Percentiles rank a stretch among this genome's conserved stretches.
These are phyloP conservation scores for Fusarium dlaminii DNA, from an alignment of 2,329 filamentous ascomycete genomes.

Conservation along the genomic window DNA sequence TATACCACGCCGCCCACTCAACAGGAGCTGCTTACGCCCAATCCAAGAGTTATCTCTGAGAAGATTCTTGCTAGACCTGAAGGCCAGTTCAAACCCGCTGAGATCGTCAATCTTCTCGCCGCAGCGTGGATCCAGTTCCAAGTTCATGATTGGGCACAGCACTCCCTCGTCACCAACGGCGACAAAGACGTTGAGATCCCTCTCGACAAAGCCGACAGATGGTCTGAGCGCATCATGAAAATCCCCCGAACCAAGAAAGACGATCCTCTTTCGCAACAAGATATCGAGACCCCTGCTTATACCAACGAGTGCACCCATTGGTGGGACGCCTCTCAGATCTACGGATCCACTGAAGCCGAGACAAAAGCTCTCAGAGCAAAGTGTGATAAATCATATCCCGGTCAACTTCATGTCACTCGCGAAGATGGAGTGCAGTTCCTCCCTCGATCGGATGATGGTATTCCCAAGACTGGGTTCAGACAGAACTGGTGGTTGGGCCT, in stretches of 20 bases:
- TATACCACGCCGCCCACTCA: background rate
- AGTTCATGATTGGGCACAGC: constrained; percentile 22
- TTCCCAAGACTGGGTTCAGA: constrained; percentile 20
- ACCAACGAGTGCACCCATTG: constrained; percentile 23
- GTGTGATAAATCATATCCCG: constrained; percentile 1
- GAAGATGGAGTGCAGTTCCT: constrained; percentile 12
- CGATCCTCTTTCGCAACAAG: background rate
- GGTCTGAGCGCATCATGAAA: constrained; percentile 5
- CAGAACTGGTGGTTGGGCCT: constrained; percentile 29
- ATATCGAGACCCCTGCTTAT: constrained; percentile 6
- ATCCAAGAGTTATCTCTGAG: constrained; percentile 1
- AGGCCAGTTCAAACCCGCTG: constrained; percentile 22
- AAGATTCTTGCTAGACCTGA: constrained; percentile 17
- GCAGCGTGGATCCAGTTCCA: constrained; percentile 30
- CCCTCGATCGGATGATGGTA: background rate
- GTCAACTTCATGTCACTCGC: background rate
- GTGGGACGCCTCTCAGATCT: constrained; percentile 29
- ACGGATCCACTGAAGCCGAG: constrained; percentile 17
- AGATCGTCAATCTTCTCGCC: constrained; percentile 21
- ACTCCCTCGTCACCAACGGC: background rate
- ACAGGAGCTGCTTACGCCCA: constrained; percentile 6
- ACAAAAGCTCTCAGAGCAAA: background rate
- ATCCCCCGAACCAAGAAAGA: constrained; percentile 7
- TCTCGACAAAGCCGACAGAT: background rate
- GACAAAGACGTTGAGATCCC: constrained; percentile 10